Percentiles rank a stretch among this genome's conserved stretches.
phyloP scores from a whole-genome alignment of 257 asterid species.

The Gentiana macrophylla region DNA sequence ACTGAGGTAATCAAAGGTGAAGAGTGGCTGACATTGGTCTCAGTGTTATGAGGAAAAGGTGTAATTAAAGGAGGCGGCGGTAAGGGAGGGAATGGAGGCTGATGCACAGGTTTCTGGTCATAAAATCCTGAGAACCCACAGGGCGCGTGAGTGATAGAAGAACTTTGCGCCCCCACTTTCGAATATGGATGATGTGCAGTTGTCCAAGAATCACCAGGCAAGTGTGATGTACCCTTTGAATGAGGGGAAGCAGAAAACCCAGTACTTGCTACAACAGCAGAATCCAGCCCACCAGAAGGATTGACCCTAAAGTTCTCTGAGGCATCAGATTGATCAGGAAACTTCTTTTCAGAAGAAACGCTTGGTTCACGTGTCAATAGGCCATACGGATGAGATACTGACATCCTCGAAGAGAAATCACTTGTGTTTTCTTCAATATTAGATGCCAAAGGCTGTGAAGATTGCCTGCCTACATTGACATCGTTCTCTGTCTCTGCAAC shows the following conservation, averaged over 20 bases:
- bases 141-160: slow-evolving; percentile 27
- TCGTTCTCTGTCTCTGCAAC: slow-evolving; percentile 88
- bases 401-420: slow-evolving; percentile 79
- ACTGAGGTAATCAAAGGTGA: slow-evolving; percentile 32
- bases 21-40: slow-evolving; percentile 31
- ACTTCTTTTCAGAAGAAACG: slow-evolving; percentile 64
- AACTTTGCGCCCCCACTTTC: slow-evolving; percentile 26
- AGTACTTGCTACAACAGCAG: slow-evolving; percentile 33
- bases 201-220: slow-evolving; percentile 49
- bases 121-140: slow-evolving; percentile 48
- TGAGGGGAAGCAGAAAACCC: slow-evolving; percentile 31
- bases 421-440: slow-evolving; percentile 55
- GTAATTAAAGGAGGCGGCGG: slow-evolving; percentile 54
- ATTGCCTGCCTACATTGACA: slow-evolving; percentile 46
- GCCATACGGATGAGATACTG: slow-evolving; percentile 58
- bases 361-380: slow-evolving; percentile 61
- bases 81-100: slow-evolving; percentile 64
- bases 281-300: slow-evolving; percentile 26
- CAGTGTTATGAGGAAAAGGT: slow-evolving; percentile 40
- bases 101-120: slow-evolving; percentile 58
- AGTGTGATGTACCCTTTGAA: slow-evolving; percentile 33
- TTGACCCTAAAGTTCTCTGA: slow-evolving; percentile 31
- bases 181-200: slow-evolving; percentile 29
- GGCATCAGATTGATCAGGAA: slow-evolving; percentile 41
- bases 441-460: slow-evolving; percentile 48